Base-by-base conservation (phyloP, 2,329 filamentous ascomycete genomes). In the Pseudogymnoascus sp. region DNA sequence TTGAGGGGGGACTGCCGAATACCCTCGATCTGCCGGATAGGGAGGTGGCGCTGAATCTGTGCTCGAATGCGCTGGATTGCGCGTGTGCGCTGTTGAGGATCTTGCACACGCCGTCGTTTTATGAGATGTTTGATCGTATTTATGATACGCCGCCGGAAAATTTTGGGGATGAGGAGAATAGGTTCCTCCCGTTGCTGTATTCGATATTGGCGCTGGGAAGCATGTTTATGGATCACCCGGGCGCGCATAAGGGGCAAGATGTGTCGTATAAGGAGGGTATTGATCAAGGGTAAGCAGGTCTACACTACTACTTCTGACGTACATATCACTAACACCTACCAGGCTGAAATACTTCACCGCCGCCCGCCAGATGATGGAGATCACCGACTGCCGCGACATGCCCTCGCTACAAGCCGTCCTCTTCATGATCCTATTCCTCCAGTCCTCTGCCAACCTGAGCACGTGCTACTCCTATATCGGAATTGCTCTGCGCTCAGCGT, bases 51-150 rank as follows among this genome's bases (percentile, higher is more conserved):
- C 77, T 75, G 50, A 77, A 75, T 50, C 73, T 86, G 16, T 84
- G 82, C 69, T 79, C 82, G 65, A 82, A 82, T 67, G 79, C 82
- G 0, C 73, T 86, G 12, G 80, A 80, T 67, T 83, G 80, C 64
- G 83, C 82, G 7, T 85, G 82, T 1, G 83, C 81, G 64, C 75
- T 86, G 1, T 74, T 85, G 21, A 84, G 90, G 38, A 87, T 93
- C 63, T 83, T 96, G 4, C 92, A 97, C 71, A 80, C 89, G 60
- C 92, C 92, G 0, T 85, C 85, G 0, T 97, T 96, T 72, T 91
- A 89, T 75, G 82, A 84, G 64, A 86, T 84, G 69, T 82, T 96
- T 66, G 87, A 96, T 67, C 82, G 82, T 62, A 81, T 97, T 40
- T 97, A 96, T 74, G 84, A 88, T 67, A 85, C 80, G 21, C 79